Evolutionary conservation across 257 asterid species (phyloP), one percentile per base, ranked within the genome.

Genomic region (Scutellaria barbata): DNA sequence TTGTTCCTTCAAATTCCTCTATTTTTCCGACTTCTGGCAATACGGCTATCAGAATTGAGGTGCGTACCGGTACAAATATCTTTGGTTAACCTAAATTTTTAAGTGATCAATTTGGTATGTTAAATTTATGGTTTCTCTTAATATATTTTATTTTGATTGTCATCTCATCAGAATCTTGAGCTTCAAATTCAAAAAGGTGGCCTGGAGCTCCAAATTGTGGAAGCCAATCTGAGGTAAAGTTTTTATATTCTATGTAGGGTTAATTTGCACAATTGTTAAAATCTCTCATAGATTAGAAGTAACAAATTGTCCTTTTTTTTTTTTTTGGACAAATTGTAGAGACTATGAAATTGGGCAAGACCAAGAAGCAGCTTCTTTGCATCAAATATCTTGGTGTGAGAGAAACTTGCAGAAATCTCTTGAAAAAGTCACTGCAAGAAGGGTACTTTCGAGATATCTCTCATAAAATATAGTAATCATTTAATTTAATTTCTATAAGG

Each of bases 341-440:
- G 90, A 89, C 59, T 87, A 75, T 63, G 90, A 85, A 74, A 39
- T 81, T 5, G 81, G 63, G 37, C 53, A 54, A 3, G 84, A 72
- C 3, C 76, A 77, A 68, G 87, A 79, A 63, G 76, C 90, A 30
- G 35, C 35, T 69, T 87, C 96, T n/a, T 77, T 89, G 73, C 84
- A 85, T 53, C 89, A 87, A 20, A 43, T 85, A 13, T 54, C 79
- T 4, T 89, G 91, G 96, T 84, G 85, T 66, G 94, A 85, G 75
- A 81, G 81, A 62, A 87, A 89, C 75, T 70, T 89, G 68, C 43
- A 68, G 7, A 61, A 41, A 5, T 82, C 96, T 69, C 59, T 87
- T 11, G 72, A 82, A 52, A 74, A 42, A 59, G 66, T 80, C 42
- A 22, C 52, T 7, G 79, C 79, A 22, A 68, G 74, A 79, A 85